A percentile compares a stretch with the other conserved stretches of the same genome.
These are phyloP conservation scores for Penicillium expansum DNA, from an alignment of 2,329 filamentous ascomycete species.

Conservation along the genomic window DNA sequence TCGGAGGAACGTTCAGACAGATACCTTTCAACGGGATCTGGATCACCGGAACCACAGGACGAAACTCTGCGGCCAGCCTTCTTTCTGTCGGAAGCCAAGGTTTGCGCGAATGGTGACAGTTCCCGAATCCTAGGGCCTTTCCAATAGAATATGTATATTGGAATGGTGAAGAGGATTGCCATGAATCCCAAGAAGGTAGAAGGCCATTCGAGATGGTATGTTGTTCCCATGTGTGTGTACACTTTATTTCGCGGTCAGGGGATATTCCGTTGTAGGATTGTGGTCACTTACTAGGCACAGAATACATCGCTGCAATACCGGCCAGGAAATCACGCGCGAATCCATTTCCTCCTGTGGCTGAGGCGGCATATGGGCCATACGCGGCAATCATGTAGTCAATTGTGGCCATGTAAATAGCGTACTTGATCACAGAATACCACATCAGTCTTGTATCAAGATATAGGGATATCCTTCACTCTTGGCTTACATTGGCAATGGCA, in stretches of 20 bases:
- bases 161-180: conserved; percentile 58
- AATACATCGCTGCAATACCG: conserved; percentile 59
- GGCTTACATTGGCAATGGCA: conserved; percentile 58
- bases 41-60: conserved; percentile 27
- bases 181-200: conserved; percentile 61
- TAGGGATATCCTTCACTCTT: neutral
- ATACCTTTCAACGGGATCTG: conserved; percentile 26
- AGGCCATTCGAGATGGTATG: conserved; percentile 54
- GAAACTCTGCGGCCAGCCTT: conserved; percentile 27
- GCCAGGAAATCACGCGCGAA: conserved; percentile 63
- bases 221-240: conserved; percentile 50
- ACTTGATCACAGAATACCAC: conserved; percentile 21
- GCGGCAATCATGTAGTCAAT: conserved; percentile 68
- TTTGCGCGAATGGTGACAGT: conserved; percentile 62
- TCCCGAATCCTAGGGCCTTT: conserved; percentile 58
- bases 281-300: conserved; percentile 47
- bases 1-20: conserved; percentile 11
- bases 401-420: conserved; percentile 59
- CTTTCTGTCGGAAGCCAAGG: conserved; percentile 49
- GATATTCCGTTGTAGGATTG: neutral
- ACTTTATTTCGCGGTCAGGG: conserved; percentile 27
- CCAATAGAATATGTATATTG: conserved; percentile 66
- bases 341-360: conserved; percentile 64
- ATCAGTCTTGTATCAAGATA: neutral
- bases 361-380: conserved; percentile 63